Evolutionary conservation across 2,329 filamentous ascomycete genomes (phyloP).

Genomic region (Sporothrix luriei): DNA sequence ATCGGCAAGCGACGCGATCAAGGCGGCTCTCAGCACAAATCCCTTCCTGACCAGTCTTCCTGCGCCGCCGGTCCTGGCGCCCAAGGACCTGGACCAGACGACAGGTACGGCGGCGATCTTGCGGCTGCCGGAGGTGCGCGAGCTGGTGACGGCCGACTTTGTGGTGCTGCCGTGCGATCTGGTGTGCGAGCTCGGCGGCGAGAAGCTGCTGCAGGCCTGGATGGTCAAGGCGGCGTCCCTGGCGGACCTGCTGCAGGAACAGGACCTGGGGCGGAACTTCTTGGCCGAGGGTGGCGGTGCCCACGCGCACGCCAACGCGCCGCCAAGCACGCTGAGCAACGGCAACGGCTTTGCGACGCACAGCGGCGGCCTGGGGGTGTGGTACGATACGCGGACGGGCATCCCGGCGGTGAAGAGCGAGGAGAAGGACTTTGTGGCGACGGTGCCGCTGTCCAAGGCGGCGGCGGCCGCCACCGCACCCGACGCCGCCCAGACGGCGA

Average conservation of each 20-base stretch:
- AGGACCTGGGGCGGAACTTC: constrained; percentile 29
- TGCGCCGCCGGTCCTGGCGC: constrained; percentile 74
- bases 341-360: constrained; percentile 43
- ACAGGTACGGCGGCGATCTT: constrained; percentile 89
- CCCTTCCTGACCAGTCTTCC: constrained; percentile 75
- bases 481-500: constrained; percentile 44
- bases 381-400: constrained; percentile 81
- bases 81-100: constrained; percentile 73
- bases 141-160: constrained; percentile 81
- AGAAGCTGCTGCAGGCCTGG: constrained; percentile 85
- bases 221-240: constrained; percentile 80
- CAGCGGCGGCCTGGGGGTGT: constrained; percentile 83
- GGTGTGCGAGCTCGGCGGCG: constrained; percentile 84
- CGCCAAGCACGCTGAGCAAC: constrained; percentile 30
- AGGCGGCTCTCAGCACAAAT: constrained; percentile 72
- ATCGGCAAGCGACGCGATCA: constrained; percentile 67
- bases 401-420: constrained; percentile 76
- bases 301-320: constrained; percentile 37
- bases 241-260: constrained; percentile 59
- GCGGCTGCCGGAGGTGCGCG: constrained; percentile 77
- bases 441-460: constrained; percentile 59
- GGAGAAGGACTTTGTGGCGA: constrained; percentile 89
- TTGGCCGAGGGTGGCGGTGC: neutral
- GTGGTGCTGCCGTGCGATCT: constrained; percentile 90
- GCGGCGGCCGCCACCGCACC: constrained; percentile 36